phyloP scores from a whole-genome alignment of 768 basidiomycete genomes.

The Phaffia tasmanica region DNA sequence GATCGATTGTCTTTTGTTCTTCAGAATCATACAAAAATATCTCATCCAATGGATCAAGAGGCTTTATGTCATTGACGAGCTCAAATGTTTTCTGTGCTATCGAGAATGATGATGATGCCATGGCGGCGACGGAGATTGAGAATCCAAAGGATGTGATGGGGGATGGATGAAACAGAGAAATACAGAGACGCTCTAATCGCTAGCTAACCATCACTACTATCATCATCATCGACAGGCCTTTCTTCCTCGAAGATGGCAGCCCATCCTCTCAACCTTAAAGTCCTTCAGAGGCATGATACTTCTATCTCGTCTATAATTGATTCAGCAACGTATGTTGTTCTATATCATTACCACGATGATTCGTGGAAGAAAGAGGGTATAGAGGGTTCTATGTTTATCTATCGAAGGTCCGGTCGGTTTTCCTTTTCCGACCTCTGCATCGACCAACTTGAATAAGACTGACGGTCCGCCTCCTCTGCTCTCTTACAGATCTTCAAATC shows the following conservation, averaged over 20 bases:
- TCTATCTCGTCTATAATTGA: slow-evolving; percentile 27
- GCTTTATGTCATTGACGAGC: slow-evolving; percentile 38
- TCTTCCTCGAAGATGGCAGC: neutral
- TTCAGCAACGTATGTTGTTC: slow-evolving; percentile 28
- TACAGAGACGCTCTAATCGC: too few relatives aligned
- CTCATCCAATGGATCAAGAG: slow-evolving; percentile 33
- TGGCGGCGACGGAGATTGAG: neutral
- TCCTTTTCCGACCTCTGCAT: neutral
- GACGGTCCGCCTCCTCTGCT: neutral
- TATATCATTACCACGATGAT: slow-evolving; percentile 24
- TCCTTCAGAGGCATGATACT: slow-evolving; percentile 28
- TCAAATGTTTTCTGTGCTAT: slow-evolving; percentile 38
- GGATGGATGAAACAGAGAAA: neutral
- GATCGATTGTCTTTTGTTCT: slow-evolving; percentile 46
- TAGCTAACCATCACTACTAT: too few relatives aligned
- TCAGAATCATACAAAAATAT: slow-evolving; percentile 38
- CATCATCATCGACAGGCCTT: too few relatives aligned
- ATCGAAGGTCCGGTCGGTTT: slow-evolving; percentile 23
- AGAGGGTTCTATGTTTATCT: slow-evolving; percentile 30
- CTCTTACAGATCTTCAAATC: slow-evolving; percentile 10
- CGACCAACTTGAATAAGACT: neutral
- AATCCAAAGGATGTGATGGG: neutral
- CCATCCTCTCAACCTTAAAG: slow-evolving; percentile 29
- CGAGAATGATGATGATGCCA: slow-evolving; percentile 14
- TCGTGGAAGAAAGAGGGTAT: slow-evolving; percentile 30